Percentiles rank a stretch among this genome's conserved stretches.
phyloP scores from a whole-genome alignment of 1,139 yeast species.

The Pichia sp. region DNA sequence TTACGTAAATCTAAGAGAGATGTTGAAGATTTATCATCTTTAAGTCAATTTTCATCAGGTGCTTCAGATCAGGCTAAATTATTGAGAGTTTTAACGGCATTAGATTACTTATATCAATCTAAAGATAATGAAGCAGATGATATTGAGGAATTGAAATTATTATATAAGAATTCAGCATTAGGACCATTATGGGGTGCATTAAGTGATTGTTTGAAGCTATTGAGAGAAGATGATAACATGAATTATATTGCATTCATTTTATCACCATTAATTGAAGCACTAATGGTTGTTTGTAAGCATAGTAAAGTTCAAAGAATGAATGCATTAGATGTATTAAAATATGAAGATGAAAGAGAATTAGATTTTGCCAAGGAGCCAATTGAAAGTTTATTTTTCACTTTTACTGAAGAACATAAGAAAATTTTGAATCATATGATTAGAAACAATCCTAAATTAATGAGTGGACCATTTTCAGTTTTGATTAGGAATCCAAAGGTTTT shows the following conservation, averaged over 20 bases:
- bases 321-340: conserved; percentile 52
- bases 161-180: conserved; percentile 63
- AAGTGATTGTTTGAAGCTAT: conserved; percentile 63
- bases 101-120: conserved; percentile 71
- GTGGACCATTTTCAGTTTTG: conserved; percentile 90
- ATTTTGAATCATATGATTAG: conserved; percentile 89
- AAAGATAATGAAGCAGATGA: conserved; percentile 32
- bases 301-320: conserved; percentile 64
- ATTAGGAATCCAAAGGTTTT: conserved; percentile 84
- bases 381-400: conserved; percentile 74
- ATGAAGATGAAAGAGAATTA: conserved; percentile 53
- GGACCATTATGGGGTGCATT: conserved; percentile 85
- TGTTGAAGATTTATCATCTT: conserved; percentile 32
- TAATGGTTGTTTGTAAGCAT: conserved; percentile 94
- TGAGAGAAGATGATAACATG: conserved; percentile 45
- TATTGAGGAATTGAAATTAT: conserved; percentile 45
- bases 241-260: conserved; percentile 74
- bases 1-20: conserved; percentile 26
- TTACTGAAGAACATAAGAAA: conserved; percentile 87
- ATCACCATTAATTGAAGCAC: conserved; percentile 81
- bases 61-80: conserved; percentile 86
- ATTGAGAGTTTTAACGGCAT: conserved; percentile 76
- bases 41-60: conserved; percentile 69
- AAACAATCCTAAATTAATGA: conserved; percentile 86
- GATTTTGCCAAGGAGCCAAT: conserved; percentile 74